Percentiles rank a stretch among this genome's conserved stretches.
These are phyloP conservation scores for Aspergillus panamensis DNA, from an alignment of 495 filamentous ascomycete species.

Conservation along the genomic window DNA sequence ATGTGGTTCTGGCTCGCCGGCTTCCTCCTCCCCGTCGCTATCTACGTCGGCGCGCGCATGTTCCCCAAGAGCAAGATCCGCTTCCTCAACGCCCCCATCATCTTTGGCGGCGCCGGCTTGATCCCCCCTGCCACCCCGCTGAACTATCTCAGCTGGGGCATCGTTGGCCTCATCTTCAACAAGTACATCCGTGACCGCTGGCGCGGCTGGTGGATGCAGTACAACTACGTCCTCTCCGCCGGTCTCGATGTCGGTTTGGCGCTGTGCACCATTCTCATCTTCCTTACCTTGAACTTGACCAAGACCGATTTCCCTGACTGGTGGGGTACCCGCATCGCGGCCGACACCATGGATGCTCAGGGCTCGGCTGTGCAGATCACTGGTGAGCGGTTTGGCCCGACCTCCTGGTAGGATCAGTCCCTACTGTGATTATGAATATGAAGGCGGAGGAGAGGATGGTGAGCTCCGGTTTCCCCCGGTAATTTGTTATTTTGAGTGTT, in stretches of 20 bases:
- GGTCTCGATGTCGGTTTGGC: constrained; percentile 67
- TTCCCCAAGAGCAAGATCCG: constrained; percentile 40
- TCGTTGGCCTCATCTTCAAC: constrained; percentile 64
- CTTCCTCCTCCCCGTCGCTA: constrained; percentile 40
- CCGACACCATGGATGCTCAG: constrained; percentile 43
- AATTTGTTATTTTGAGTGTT: neutral
- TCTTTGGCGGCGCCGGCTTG: constrained; percentile 44
- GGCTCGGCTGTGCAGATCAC: constrained; percentile 37
- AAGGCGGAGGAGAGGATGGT: neutral
- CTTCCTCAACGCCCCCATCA: constrained; percentile 47
- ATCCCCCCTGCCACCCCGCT: constrained; percentile 53
- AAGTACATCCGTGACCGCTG: constrained; percentile 58
- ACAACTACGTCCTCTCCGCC: constrained; percentile 74
- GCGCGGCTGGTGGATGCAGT: constrained; percentile 72
- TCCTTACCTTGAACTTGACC: constrained; percentile 61
- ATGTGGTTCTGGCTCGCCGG: constrained; percentile 53
- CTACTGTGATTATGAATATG: too few relatives aligned
- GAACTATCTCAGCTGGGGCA: constrained; percentile 61
- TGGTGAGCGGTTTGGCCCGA: constrained; percentile 59
- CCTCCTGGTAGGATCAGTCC: neutral
- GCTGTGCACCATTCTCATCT: constrained; percentile 64
- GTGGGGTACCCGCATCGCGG: constrained; percentile 59
- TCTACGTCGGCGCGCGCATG: constrained; percentile 45
- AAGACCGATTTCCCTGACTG: constrained; percentile 52
- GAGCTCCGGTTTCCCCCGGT: neutral